A percentile compares a stretch with the other conserved stretches of the same genome.
Evolutionary conservation across 768 basidiomycete species (phyloP).

Genomic region (Tephrocybe sp.): DNA sequence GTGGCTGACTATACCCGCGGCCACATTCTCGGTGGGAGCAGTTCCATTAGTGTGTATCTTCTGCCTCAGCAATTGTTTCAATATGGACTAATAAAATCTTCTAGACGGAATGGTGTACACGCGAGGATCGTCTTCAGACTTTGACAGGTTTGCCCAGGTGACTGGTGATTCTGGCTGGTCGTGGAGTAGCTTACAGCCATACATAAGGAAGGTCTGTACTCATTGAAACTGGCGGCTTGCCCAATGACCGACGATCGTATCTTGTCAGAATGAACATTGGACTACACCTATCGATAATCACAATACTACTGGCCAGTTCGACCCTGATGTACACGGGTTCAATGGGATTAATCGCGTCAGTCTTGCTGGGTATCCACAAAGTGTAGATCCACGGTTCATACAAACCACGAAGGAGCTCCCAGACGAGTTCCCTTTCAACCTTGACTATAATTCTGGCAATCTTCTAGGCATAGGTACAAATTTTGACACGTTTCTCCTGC

Average conservation of each 20-base stretch:
- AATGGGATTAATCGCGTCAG: conserved; percentile 29
- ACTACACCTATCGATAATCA: conserved; percentile 34
- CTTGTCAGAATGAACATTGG: conserved; percentile 33
- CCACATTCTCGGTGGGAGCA: conserved; percentile 29
- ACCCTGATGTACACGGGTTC: conserved; percentile 33
- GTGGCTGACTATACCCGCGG: conserved; percentile 24
- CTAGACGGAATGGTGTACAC: background rate
- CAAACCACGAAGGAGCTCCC: conserved; percentile 25
- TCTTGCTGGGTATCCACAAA: conserved; percentile 27
- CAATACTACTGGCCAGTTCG: conserved; percentile 32
- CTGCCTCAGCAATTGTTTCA: background rate
- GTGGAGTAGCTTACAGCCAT: background rate
- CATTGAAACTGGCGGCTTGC: background rate
- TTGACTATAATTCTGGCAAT: conserved; percentile 27
- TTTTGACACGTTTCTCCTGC: background rate
- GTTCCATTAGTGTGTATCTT: conserved; percentile 24
- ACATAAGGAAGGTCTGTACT: background rate
- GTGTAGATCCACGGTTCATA: conserved; percentile 29
- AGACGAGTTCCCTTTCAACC: conserved; percentile 17
- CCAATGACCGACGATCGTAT: background rate
- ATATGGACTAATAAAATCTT: background rate
- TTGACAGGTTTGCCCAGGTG: background rate
- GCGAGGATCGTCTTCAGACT: background rate
- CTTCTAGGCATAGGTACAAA: conserved; percentile 24
- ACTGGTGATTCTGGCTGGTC: background rate